These are phyloP conservation scores for Malus hybrid DNA, from an alignment of 331 rosid species.

Conservation along the genomic window DNA sequence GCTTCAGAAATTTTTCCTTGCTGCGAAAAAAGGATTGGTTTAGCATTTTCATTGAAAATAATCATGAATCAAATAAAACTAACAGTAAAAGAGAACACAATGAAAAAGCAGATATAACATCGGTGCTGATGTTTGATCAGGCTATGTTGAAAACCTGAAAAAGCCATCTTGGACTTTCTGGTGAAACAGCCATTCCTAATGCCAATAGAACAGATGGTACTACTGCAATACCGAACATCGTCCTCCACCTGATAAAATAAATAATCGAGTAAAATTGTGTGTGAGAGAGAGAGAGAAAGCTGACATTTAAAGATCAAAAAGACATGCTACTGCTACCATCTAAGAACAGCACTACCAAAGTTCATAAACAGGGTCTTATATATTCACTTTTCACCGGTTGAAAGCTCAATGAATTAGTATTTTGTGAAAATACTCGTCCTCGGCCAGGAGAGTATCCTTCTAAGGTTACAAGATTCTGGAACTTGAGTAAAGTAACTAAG, in stretches of 20 bases:
- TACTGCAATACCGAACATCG: constrained; percentile 79
- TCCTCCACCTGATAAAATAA: constrained; percentile 73
- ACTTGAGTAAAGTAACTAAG: neutral
- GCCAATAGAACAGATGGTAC: constrained; percentile 85
- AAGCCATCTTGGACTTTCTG: constrained; percentile 98
- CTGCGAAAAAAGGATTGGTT: constrained; percentile 36
- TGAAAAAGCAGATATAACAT: neutral
- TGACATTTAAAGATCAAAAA: neutral
- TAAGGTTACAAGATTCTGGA: no score
- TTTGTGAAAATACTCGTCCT: neutral
- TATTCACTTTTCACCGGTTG: neutral
- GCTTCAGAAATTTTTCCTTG: constrained; percentile 79
- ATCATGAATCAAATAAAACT: neutral
- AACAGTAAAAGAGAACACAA: constrained; percentile 1
- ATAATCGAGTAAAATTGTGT: neutral
- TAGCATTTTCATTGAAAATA: constrained; percentile 5
- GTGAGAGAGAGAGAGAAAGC: neutral
- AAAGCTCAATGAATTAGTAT: neutral
- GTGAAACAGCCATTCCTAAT: constrained; percentile 81
- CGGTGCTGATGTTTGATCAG: neutral
- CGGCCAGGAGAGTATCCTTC: neutral
- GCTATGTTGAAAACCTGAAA: constrained; percentile 54
- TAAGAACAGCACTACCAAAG: neutral
- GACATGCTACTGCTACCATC: neutral
- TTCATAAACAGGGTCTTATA: neutral